A percentile compares a stretch with the other conserved stretches of the same genome.
phyloP scores from a whole-genome alignment of 495 filamentous ascomycete genomes.

The Penicillium egyptiacum region DNA sequence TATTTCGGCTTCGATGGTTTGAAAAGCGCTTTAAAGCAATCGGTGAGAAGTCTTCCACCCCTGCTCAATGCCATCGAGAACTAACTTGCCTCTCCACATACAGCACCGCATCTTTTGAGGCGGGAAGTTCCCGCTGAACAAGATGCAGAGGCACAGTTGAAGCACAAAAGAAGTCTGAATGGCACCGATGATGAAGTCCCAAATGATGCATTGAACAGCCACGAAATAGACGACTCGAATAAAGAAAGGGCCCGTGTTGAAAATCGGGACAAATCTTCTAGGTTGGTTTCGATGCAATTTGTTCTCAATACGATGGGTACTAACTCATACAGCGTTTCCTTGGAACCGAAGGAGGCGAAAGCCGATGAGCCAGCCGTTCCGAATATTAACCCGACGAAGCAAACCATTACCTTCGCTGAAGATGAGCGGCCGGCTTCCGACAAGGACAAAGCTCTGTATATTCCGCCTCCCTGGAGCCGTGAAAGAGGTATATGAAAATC shows the following conservation, averaged over 20 bases:
- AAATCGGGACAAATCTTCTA: neutral
- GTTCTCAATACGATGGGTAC: neutral
- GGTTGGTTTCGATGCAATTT: conserved; percentile 5
- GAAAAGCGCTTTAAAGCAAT: conserved; percentile 30
- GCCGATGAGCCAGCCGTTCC: neutral
- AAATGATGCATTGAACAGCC: neutral
- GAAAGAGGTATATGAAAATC: conserved; percentile 30
- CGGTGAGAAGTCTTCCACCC: conserved; percentile 3
- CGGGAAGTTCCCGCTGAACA: neutral
- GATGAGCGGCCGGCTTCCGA: neutral
- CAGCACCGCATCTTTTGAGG: conserved; percentile 10
- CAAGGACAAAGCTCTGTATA: conserved; percentile 28
- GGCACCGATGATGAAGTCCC: neutral
- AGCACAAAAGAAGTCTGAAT: neutral
- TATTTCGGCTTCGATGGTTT: conserved; percentile 39
- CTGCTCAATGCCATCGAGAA: neutral
- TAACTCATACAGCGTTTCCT: conserved; percentile 7
- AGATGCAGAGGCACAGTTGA: conserved; percentile 6
- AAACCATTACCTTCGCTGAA: conserved; percentile 9
- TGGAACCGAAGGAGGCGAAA: neutral
- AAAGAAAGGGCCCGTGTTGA: conserved; percentile 1
- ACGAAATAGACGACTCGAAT: neutral
- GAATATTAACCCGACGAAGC: conserved; percentile 1
- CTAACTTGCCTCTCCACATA: conserved; percentile 2
- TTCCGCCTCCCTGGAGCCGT: conserved; percentile 34